Evolutionary conservation across 805 yeast species (phyloP), one percentile per base, ranked within the genome.

Genomic region (Metschnikowia koreensis): DNA sequence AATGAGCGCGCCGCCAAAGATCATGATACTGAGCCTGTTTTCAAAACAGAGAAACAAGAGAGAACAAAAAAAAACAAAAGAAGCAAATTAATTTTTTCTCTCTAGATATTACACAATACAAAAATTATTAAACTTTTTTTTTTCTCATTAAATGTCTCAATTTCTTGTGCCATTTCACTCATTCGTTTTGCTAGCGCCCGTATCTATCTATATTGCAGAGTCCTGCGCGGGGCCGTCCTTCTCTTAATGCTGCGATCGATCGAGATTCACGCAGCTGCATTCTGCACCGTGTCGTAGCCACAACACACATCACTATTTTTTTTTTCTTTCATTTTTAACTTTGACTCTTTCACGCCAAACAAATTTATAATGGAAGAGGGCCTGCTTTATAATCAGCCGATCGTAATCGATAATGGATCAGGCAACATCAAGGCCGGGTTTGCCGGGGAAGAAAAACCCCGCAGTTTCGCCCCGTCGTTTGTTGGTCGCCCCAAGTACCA

Each of bases 361-460:
- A 1, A 11, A 8, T 26, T 26, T 15, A 29, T 26, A 38, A 59
- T 59, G 62, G 62, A 58, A 34, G 62, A 58, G 36, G 62, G 58
- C 8, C 46, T 52, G 28, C 64, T 74, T 34, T 74, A 74, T 53
- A 75, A 75, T 60, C 80, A 75, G 54, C 79, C 80, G 8, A 73
- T 75, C 26, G 80, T 75, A 15, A 66, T 75, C 36, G 80, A 75
- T 56, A 75, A 75, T 59, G 97, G 98, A 7, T 86, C 96, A 3
- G 96, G 96, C 1, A 77, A 79, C 38, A 74, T 92, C 49, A 87
- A 90, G 64, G 89, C 96, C 1, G 97, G 98, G 0, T 89, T 92
- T 67, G 96, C 97, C 0, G 97, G 97, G 22, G 96, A 88, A 58
- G 94, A 89, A 46, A 79, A 75, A 58, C 98, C 98, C 3, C 79